These are phyloP conservation scores for Globisporangium abappressorium DNA, from an alignment of 352 stramenopile genomes.

Conservation along the genomic window DNA sequence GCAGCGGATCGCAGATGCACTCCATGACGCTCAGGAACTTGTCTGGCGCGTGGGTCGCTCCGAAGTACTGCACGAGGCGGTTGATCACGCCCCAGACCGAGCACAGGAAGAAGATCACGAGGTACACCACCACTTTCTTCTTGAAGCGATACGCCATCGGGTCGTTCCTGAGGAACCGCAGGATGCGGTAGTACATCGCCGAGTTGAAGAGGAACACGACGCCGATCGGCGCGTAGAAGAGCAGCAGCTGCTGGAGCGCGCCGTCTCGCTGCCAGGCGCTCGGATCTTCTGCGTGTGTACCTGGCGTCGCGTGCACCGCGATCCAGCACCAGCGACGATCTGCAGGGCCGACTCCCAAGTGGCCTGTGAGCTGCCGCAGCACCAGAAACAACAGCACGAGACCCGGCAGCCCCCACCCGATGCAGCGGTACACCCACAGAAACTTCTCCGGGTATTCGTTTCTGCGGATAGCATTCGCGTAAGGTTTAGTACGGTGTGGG, in stretches of 20 bases:
- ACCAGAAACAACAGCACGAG: conserved; percentile 53
- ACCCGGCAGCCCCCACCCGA: conserved; percentile 67
- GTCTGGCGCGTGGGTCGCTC: conserved; percentile 41
- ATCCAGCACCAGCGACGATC: conserved; percentile 82
- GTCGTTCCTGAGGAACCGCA: conserved; percentile 59
- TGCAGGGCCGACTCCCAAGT: conserved; percentile 60
- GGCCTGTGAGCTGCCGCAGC: conserved; percentile 64
- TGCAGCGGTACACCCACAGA: conserved; percentile 52
- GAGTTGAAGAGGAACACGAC: conserved; percentile 71
- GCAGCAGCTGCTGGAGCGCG: conserved; percentile 53
- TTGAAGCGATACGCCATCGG: conserved; percentile 62
- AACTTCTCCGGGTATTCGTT: conserved; percentile 76
- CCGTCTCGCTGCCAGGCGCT: conserved; percentile 40
- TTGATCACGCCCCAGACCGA: conserved; percentile 73
- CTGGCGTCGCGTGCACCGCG: conserved; percentile 33
- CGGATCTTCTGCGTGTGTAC: conserved; percentile 20
- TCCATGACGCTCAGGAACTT: conserved; percentile 61
- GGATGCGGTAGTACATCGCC: conserved; percentile 50
- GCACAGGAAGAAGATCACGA: conserved; percentile 70
- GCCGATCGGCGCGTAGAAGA: conserved; percentile 69
- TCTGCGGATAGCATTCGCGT: conserved; percentile 17
- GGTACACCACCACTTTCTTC: conserved; percentile 57
- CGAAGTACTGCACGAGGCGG: conserved; percentile 58
- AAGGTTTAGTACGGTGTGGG: background rate
- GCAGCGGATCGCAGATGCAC: conserved; percentile 66